Evolutionary conservation across 2,329 filamentous ascomycete species (phyloP), one percentile per base, ranked within the genome.

Genomic region (Aspergillus clavatus): DNA sequence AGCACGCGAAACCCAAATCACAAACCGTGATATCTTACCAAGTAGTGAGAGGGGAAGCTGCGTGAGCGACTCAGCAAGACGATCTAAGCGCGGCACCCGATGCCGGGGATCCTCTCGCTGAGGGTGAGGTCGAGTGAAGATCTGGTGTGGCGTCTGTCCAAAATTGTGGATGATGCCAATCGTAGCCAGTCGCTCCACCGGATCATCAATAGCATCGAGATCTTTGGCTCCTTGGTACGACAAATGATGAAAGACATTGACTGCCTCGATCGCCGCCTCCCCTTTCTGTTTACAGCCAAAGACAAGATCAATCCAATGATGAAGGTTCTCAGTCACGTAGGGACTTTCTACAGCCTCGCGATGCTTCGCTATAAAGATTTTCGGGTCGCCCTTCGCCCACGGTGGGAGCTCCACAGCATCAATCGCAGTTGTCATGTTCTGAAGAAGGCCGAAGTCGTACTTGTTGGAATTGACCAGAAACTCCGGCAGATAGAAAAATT

Each of bases 111-210:
- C 79, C 53, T 95, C 89, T 11, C 85, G 80, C n/a, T 79, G 71
- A 3, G 86, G 83, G 66, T 98, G 93, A 10, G 86, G 77, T 47
- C 85, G 84, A 36, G 82, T 80, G 65, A 97, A 98, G 12, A 97
- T 86, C 65, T 98, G 94, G 57, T 94, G 87, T 1, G 94, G 93
- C 1, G 94, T 98, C 66, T 98, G 93, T 0, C 93, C 93, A 66
- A 98, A 98, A 58, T 97, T 97, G 68, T 98, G 91, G 57, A 98
- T 97, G 55, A 96, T 95, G 26, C 89, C 89, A 43, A 95, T 96
- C 0, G 89, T 91, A 4, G 91, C 87, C 5, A 89, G 76, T 35
- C 89, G 80, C 66, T 97, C 90, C 45, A 91, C 82, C 0, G 87
- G 86, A 61, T 97, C 91, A 6, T 84, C 82, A 48, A 98, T 97